A percentile compares a stretch with the other conserved stretches of the same genome.
Conservation (phyloP, 305 asterid species). For the Stenogyne calaminthoides region DNA sequence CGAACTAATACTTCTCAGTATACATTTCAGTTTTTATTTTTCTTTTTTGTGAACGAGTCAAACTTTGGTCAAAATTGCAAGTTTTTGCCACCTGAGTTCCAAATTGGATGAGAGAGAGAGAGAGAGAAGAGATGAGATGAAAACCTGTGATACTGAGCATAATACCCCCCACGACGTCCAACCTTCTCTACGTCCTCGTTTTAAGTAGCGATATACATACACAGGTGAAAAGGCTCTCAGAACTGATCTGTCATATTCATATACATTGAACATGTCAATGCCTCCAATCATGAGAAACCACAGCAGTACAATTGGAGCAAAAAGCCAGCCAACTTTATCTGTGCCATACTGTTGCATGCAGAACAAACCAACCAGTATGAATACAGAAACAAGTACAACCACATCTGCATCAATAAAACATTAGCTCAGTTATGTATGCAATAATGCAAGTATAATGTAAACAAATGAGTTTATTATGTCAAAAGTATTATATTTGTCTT, state of each 20-base stretch:
- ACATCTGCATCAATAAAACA: conserved; percentile 51
- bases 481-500: too few species aligned
- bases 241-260: conserved; percentile 64
- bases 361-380: conserved; percentile 72
- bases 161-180: conserved; percentile 97
- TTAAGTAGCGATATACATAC: conserved; percentile 64
- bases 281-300: conserved; percentile 97
- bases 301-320: conserved; percentile 87
- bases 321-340: conserved; percentile 92
- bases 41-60: too few species aligned
- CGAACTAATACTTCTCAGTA: too few species aligned
- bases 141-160: conserved; percentile 98
- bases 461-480: neutral
- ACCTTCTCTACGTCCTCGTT: conserved; percentile 52
- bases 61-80: too few species aligned
- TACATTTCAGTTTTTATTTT: too few species aligned
- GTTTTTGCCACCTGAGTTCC: too few species aligned
- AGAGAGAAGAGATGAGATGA: too few species aligned
- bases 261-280: conserved; percentile 79
- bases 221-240: conserved; percentile 79
- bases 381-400: conserved; percentile 71
- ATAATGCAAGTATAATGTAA: neutral
- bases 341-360: conserved; percentile 91
- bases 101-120: neutral
- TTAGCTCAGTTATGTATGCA: neutral